These are phyloP conservation scores for Pythium dissotocum DNA, from an alignment of 352 stramenopile genomes.

Conservation along the genomic window DNA sequence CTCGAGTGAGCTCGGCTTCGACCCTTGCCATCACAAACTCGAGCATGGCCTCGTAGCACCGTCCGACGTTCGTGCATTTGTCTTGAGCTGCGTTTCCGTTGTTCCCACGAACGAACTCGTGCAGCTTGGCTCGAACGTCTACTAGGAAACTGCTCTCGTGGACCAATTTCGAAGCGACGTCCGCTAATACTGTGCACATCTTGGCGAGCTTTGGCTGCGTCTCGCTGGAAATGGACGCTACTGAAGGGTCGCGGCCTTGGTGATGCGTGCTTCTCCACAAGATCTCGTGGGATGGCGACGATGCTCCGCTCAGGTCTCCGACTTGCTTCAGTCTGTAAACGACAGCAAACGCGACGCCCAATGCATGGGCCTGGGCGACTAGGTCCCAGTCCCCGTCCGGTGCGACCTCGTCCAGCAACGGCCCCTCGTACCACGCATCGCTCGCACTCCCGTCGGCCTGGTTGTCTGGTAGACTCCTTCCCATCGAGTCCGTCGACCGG, in stretches of 20 bases:
- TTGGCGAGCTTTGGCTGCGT: not conserved
- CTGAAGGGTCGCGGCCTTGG: not conserved
- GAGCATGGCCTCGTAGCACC: slow-evolving; percentile 20
- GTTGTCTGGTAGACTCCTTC: slow-evolving; percentile 35
- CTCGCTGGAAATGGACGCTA: not conserved
- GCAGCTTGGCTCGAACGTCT: slow-evolving; percentile 16
- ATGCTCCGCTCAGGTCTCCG: not conserved
- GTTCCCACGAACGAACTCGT: not conserved
- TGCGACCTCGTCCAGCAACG: slow-evolving; percentile 45
- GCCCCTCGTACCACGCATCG: slow-evolving; percentile 39
- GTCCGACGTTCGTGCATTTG: not conserved
- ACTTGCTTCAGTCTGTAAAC: slow-evolving; percentile 2
- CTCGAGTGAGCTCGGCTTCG: slow-evolving; percentile 11
- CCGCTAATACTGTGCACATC: slow-evolving; percentile 10
- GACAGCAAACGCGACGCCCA: slow-evolving; percentile 10
- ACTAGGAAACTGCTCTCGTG: slow-evolving; percentile 15
- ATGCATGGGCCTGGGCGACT: slow-evolving; percentile 21
- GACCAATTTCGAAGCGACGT: slow-evolving; percentile 5
- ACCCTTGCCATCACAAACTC: slow-evolving; percentile 19
- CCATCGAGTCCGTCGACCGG: slow-evolving; percentile 53
- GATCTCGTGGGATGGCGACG: slow-evolving; percentile 2
- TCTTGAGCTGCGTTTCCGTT: not conserved
- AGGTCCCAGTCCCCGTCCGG: slow-evolving; percentile 31
- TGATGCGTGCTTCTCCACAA: not conserved
- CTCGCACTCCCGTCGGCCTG: slow-evolving; percentile 28